Evolutionary conservation across 2,329 filamentous ascomycete genomes (phyloP), one percentile per base, ranked within the genome.

Genomic region (Emydomyces testavorans): DNA sequence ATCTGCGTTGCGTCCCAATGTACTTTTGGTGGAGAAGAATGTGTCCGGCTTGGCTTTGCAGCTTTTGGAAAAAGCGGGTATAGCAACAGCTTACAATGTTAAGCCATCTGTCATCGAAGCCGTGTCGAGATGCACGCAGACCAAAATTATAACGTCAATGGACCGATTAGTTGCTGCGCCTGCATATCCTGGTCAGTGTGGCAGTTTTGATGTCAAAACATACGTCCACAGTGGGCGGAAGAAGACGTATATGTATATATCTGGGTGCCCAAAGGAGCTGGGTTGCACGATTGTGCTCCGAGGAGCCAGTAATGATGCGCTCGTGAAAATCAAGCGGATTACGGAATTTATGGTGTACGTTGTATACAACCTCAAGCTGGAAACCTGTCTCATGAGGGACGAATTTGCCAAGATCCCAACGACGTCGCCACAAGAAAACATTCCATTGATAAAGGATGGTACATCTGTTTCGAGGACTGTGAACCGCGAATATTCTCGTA

Each of bases 281-380:
- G 93, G 92, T 0, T 96, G 92, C 61, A 98, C 92, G 0, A 94
- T 98, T 56, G 86, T 88, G 10, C 71, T 98, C 18, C 81, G 92
- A 38, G 92, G 92, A 1, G 85, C 83, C 2, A 80, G 83, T 50
- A 81, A 80, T 24, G 70, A 77, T 40, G 73, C 80, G 0, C 73
- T 98, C 15, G 72, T 79, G 1, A 85, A 81, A 57, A 80, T 98
- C 64, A 98, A 98, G 67, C 78, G 80, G 45, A 92, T 98, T 55
- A 92, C 90, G 8, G 92, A 98, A 62, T 96, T 98, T 61, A 95
- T 98, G 90, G 84, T 93, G 31, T 98, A 96, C 57, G 93, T 98
- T 16, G 89, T 96, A 10, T 98, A 98, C 67, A 98, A 95, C 58
- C 73, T 98, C 46, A 94, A 94, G 61, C 75, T 98, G 11, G 92